Base-by-base conservation (phyloP, 1,139 yeast species). In the Candida sp. region DNA sequence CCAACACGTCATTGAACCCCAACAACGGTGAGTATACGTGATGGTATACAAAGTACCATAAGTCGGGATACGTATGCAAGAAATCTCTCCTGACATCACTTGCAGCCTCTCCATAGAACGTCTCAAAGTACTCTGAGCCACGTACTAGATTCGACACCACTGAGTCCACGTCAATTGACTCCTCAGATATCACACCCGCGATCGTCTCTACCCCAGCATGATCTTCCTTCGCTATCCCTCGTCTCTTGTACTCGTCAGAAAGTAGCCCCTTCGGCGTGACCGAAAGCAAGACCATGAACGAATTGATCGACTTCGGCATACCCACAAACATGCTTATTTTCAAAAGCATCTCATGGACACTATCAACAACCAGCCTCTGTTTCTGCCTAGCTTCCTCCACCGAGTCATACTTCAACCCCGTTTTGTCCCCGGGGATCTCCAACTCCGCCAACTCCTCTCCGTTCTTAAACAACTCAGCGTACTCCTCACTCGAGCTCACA, bases 311-410 rank as follows among this genome's bases (percentile, higher is more conserved):
- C 58, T 86, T 87, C 1, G 98, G 98, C 23, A 92, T 75, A 0
- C 98, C 98, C n/a, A 86, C 83, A 48, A 92, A 71, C 0, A 96
- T 96, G 2, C 88, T 80, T 3, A 90, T 77, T 63, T 91, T 92
- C 62, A 92, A 71, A 4, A 92, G 69, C 6, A 91, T 86, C 61
- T 92, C 98, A 52, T 96, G 73, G 52, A 88, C 72, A 61, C 86
- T 81, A 47, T 77, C 73, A 0, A 92, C 84, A 8, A 86, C 67
- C 31, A 58, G 54, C 22, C 57, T 54, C 56, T 77, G 81, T 25
- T 67, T 63, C 7, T 67, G 70, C 42, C 59, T 68, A 40, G 75
- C 73, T 49, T 76, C 78, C 25, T 68, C 70, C 9, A 49, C 50
- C 8, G 32, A 33, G 33, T 67, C 57, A 56, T 63, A 75, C 56